Conservation (phyloP, 805 yeast genomes). For the Yarrowia divulgata region DNA sequence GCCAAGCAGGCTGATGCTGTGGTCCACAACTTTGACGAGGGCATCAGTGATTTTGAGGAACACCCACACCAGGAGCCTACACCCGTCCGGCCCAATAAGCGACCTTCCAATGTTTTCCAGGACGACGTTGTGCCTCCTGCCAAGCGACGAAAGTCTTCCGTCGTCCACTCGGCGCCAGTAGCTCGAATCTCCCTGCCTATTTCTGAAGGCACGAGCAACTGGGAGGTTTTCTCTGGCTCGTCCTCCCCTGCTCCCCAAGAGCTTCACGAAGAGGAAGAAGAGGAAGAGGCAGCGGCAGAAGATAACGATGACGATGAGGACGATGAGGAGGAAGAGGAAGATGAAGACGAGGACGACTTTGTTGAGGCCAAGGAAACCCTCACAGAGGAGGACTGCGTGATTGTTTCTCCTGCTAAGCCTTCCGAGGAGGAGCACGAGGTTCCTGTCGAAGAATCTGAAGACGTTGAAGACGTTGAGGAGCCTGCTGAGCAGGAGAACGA, state of each 20-base stretch:
- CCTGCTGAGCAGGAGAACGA: background rate
- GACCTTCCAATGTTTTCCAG: background rate
- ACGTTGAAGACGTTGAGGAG: background rate
- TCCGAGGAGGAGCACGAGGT: background rate
- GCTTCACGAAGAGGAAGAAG: background rate
- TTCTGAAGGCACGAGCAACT: slow-evolving; percentile 4
- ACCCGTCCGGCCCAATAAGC: slow-evolving; percentile 2
- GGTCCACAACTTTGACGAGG: slow-evolving; percentile 18
- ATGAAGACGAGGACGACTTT: slow-evolving; percentile 14
- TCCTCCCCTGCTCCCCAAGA: slow-evolving; percentile 6
- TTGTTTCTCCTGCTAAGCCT: background rate
- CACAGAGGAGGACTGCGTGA: background rate
- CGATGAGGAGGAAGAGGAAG: slow-evolving; percentile 14
- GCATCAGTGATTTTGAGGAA: slow-evolving; percentile 18
- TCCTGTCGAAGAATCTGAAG: background rate
- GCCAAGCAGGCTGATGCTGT: slow-evolving; percentile 36
- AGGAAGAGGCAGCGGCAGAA: background rate
- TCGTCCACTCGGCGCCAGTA: slow-evolving; percentile 4
- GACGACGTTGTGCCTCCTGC: slow-evolving; percentile 3
- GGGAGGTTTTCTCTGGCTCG: slow-evolving; percentile 27
- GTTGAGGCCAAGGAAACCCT: slow-evolving; percentile 23
- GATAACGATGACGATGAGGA: background rate
- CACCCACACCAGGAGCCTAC: background rate
- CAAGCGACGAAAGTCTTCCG: slow-evolving; percentile 21
- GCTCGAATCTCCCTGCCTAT: slow-evolving; percentile 9